A percentile compares a stretch with the other conserved stretches of the same genome.
Conservation (phyloP, 225 moss, liverwort and hornwort species). For the Marchantia polymorpha region DNA sequence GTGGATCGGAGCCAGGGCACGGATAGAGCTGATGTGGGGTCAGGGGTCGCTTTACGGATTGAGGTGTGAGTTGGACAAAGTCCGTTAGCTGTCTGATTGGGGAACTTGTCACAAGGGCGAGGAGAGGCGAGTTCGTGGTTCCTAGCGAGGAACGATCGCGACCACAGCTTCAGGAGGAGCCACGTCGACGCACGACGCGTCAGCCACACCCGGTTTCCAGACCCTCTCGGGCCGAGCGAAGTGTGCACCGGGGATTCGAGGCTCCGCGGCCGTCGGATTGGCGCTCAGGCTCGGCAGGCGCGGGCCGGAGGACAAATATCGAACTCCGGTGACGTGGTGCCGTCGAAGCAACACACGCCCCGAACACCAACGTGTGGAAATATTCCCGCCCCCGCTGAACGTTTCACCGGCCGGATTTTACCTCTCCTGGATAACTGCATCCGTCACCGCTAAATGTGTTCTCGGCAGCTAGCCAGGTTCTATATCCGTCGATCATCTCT, state of each 20-base stretch:
- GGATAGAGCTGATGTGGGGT: too few species aligned
- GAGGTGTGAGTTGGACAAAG: too few species aligned
- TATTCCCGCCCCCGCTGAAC: neutral
- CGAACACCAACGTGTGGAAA: neutral
- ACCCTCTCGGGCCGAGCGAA: neutral
- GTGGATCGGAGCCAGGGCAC: too few species aligned
- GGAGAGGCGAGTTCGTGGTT: neutral
- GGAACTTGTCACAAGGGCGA: neutral
- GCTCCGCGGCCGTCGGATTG: neutral
- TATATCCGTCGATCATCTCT: too few species aligned
- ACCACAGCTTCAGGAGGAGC: neutral
- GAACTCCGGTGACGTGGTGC: conserved; percentile 3
- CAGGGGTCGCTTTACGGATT: too few species aligned
- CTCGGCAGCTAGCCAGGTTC: too few species aligned
- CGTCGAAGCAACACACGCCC: conserved; percentile 2
- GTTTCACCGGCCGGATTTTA: neutral
- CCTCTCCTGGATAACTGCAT: neutral
- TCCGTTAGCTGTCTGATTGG: too few species aligned
- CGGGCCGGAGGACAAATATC: neutral
- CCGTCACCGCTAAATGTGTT: neutral
- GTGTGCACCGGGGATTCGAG: neutral
- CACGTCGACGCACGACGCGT: neutral
- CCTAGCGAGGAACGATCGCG: neutral
- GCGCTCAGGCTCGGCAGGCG: neutral
- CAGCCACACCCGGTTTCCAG: neutral